A percentile compares a stretch with the other conserved stretches of the same genome.
phyloP scores from a whole-genome alignment of 768 basidiomycete genomes.

The Phylloporus sp. region DNA sequence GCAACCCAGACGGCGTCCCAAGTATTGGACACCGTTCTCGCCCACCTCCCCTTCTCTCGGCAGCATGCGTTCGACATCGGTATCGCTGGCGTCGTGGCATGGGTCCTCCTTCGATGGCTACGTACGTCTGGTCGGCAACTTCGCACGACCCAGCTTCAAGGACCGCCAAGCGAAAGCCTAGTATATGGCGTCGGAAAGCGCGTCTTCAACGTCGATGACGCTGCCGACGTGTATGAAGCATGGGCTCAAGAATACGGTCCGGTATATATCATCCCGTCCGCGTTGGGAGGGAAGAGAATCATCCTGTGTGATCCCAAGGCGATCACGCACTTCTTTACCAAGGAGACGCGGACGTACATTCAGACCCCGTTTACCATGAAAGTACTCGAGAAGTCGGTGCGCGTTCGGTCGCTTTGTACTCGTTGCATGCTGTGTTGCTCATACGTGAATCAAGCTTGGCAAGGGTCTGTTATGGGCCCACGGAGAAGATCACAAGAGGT shows the following conservation, averaged over 20 bases:
- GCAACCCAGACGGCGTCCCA: too few relatives aligned
- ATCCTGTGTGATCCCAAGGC: too few relatives aligned
- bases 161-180: too few relatives aligned
- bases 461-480: constrained; percentile 29
- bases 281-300: constrained; percentile 9
- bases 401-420: neutral
- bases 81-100: too few relatives aligned
- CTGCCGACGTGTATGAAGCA: constrained; percentile 13
- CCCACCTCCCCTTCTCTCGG: too few relatives aligned
- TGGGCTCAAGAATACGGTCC: constrained; percentile 22
- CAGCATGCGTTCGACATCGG: too few relatives aligned
- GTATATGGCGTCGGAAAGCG: constrained; percentile 16
- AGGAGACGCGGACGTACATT: constrained; percentile 34
- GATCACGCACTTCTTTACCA: constrained; percentile 13
- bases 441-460: constrained; percentile 14
- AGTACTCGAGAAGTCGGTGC: constrained; percentile 25
- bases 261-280: constrained; percentile 13
- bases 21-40: too few relatives aligned
- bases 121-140: too few relatives aligned
- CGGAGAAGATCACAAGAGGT: constrained; percentile 46
- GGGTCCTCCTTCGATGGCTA: too few relatives aligned
- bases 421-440: too few relatives aligned
- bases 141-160: constrained; percentile 14
- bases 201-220: neutral
- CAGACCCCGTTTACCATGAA: constrained; percentile 33